Percentiles rank a stretch among this genome's conserved stretches.
These are phyloP conservation scores for Tylopilus orsonianus DNA, from an alignment of 1,284 basidiomycete genomes.

Conservation along the genomic window DNA sequence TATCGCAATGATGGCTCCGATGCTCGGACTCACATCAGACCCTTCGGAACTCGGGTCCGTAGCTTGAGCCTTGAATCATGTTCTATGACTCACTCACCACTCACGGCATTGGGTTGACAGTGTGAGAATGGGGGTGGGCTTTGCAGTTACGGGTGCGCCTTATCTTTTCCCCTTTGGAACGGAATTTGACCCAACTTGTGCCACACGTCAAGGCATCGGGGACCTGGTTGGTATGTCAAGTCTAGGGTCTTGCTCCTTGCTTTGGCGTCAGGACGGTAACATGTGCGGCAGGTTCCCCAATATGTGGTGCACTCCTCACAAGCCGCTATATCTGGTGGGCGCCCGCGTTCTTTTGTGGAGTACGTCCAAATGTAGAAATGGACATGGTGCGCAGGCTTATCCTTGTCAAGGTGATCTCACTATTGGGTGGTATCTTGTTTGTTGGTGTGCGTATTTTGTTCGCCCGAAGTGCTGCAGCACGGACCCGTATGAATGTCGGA, in stretches of 20 bases:
- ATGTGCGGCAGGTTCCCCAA: constrained; percentile 26
- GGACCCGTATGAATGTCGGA: neutral
- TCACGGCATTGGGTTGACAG: constrained; percentile 10
- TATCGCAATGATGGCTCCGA: constrained; percentile 27
- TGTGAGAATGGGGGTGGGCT: constrained; percentile 28
- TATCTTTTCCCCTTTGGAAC: neutral
- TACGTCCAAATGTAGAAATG: constrained; percentile 8
- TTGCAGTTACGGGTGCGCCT: constrained; percentile 23
- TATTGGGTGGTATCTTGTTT: neutral
- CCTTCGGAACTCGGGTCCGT: constrained; percentile 30
- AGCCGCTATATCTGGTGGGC: constrained; percentile 31
- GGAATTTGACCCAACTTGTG: neutral
- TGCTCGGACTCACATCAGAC: constrained; percentile 26
- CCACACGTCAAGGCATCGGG: constrained; percentile 24
- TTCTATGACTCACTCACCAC: neutral
- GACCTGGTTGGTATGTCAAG: constrained; percentile 22
- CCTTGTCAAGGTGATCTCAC: neutral
- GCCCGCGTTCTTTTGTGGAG: constrained; percentile 30
- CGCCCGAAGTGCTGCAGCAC: neutral
- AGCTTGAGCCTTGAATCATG: neutral
- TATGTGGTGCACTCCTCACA: constrained; percentile 32
- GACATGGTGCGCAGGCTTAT: neutral
- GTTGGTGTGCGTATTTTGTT: neutral
- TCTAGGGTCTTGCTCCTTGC: neutral
- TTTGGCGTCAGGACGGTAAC: neutral